These are phyloP conservation scores for Jatropha curcas DNA, from an alignment of 345 rosid genomes.

Conservation along the genomic window DNA sequence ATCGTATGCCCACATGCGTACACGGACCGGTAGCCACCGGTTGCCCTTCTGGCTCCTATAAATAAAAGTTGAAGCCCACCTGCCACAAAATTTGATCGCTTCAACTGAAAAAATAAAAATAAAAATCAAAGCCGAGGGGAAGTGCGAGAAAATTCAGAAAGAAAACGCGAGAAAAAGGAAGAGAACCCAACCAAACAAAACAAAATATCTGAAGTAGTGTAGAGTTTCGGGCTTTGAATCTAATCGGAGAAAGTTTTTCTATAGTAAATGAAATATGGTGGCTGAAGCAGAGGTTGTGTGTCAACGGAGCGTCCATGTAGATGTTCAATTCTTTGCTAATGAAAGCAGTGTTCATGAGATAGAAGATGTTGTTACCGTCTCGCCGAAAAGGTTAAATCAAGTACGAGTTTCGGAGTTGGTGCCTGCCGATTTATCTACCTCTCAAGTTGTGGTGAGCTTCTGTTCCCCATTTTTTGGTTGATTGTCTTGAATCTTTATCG, in stretches of 20 bases:
- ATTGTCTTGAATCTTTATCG: not conserved
- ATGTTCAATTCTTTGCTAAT: conserved; percentile 40
- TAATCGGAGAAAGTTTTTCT: not conserved
- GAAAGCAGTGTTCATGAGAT: conserved; percentile 33
- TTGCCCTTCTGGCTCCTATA: conserved; percentile 30
- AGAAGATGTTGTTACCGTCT: conserved; percentile 32
- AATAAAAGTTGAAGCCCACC: conserved; percentile 9
- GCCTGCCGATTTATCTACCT: conserved; percentile 37
- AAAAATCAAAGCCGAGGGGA: not conserved
- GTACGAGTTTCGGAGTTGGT: conserved; percentile 44
- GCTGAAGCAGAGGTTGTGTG: conserved; percentile 63
- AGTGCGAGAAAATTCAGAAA: conserved; percentile 14
- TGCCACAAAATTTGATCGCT: conserved; percentile 10
- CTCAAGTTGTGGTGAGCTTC: conserved; percentile 45
- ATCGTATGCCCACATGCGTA: conserved; percentile 48
- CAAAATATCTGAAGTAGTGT: not conserved
- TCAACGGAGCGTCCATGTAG: conserved; percentile 55
- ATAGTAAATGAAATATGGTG: conserved; percentile 46
- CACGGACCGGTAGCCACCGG: conserved; percentile 36
- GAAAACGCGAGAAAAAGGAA: not conserved
- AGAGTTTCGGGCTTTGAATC: conserved; percentile 6
- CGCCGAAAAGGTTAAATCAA: conserved; percentile 40
- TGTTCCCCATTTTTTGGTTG: not conserved
- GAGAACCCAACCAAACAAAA: not conserved
- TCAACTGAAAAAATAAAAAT: not conserved